Conservation (phyloP, 192 early-diverging fungal species). For the Pecoramyces ruminantium region DNA sequence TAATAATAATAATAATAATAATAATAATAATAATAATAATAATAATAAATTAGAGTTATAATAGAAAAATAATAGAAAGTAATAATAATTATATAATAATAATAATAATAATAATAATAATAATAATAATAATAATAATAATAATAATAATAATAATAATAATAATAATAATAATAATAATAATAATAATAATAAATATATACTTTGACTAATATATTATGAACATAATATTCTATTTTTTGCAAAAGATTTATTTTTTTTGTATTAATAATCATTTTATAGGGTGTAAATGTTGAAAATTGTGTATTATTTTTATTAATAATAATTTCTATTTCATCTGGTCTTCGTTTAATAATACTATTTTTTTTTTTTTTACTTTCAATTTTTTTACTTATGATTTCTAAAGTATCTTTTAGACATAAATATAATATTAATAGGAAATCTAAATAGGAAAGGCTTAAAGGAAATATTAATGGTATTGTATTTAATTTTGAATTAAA, state of each 20-base stretch:
- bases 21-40: too few relatives aligned
- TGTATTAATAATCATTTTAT: neutral
- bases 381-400: neutral
- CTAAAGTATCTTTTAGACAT: neutral
- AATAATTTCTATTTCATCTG: neutral
- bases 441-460: neutral
- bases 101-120: too few relatives aligned
- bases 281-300: neutral
- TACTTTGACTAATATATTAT: neutral
- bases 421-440: neutral
- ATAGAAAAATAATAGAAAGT: too few relatives aligned
- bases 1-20: too few relatives aligned
- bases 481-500: too few relatives aligned
- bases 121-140: too few relatives aligned
- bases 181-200: neutral
- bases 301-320: neutral
- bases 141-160: too few relatives aligned
- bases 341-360: neutral
- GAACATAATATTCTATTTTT: neutral
- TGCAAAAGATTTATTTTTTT: neutral
- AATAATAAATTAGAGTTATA: too few relatives aligned
- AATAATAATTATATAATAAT: too few relatives aligned
- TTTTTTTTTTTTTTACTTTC: neutral
- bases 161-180: too few relatives aligned
- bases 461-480: neutral